Evolutionary conservation across 1,284 basidiomycete species (phyloP), one percentile per base, ranked within the genome.

Genomic region (Agroathelia rolfsii): DNA sequence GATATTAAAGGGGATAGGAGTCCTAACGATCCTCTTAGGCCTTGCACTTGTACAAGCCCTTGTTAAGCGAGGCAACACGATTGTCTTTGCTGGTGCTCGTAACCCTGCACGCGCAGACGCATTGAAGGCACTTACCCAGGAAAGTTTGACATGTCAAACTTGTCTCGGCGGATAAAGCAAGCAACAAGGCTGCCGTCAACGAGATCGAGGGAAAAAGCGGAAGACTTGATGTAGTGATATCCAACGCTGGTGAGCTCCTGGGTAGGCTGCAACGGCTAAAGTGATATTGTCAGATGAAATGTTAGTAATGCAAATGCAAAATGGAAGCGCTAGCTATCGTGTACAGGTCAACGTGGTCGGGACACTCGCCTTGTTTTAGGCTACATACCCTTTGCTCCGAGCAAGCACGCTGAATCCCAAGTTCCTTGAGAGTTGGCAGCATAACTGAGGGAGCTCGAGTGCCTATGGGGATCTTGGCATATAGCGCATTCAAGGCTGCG

Each of bases 261-360:
- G 14, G 7, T n/a, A n/a, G n/a, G n/a, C 17, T 30, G 10, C 10
- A 11, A 30, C 6, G 10, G 15, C 8, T 14, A 10, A 28, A 8
- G n/a, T 14, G 15, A 28, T 9, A 8, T 14, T 8, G 13, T n/a
- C n/a, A n/a, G n/a, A n/a, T n/a, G n/a, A n/a, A n/a, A n/a, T n/a
- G n/a, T n/a, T n/a, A n/a, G n/a, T n/a, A n/a, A n/a, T n/a, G n/a
- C n/a, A n/a, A n/a, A n/a, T n/a, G n/a, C n/a, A n/a, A n/a, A n/a
- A n/a, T n/a, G n/a, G n/a, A n/a, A n/a, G n/a, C n/a, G n/a, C n/a
- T n/a, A n/a, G n/a, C n/a, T n/a, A n/a, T n/a, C n/a, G n/a, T n/a
- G n/a, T n/a, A n/a, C n/a, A 28, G 26, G 13, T 28, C 26, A 28
- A 28, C 26, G 26, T 28, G 8, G 26, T 28, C 26, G 26, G 26